Evolutionary conservation across 2,329 filamentous ascomycete species (phyloP), one percentile per base, ranked within the genome.

Genomic region (Colletotrichum nymphaeae): DNA sequence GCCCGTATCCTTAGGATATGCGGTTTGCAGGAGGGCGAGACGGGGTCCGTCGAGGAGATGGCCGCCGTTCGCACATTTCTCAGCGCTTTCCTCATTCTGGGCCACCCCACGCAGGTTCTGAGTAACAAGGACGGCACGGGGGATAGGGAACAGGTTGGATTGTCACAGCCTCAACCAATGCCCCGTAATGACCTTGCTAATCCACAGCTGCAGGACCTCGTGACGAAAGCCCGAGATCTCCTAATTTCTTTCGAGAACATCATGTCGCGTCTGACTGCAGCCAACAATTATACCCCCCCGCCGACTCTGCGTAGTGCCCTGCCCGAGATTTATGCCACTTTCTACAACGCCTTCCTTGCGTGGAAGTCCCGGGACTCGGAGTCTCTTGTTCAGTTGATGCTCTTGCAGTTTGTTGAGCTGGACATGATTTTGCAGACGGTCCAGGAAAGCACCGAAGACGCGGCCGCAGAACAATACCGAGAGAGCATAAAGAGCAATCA

Each of bases 371-470:
- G 93, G 65, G 94, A 96, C 79, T 94, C 93, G 0, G 92, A 92
- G 67, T 92, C 93, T 0, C 85, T 97, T 5, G 91, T 96, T 65
- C 93, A 95, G 77, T 92, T 94, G 68, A 95, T 97, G 94, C 88
- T 96, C n/a, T 89, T 94, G 78, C 93, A 95, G 76, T 95, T 96
- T 81, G 93, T 95, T 22, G 94, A 95, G 79, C 88, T 97, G 2
- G 94, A 97, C 78, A 92, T 92, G 46, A 96, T 96, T 60, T 93
- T 93, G 87, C 93, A 95, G 79, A 94, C 93, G 3, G 93, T 97
- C 80, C 95, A 95, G 80, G 92, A 95, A 77, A 92, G 92, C 65
- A 93, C 91, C 0, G 91, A 94, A 60, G 91, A 93, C 52, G 90
- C 91, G 19, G 93, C 95, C 2, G 90, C 93, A 1, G 90, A 90